Conservation (phyloP, 305 asterid genomes). For the Euphrasia arctica region DNA sequence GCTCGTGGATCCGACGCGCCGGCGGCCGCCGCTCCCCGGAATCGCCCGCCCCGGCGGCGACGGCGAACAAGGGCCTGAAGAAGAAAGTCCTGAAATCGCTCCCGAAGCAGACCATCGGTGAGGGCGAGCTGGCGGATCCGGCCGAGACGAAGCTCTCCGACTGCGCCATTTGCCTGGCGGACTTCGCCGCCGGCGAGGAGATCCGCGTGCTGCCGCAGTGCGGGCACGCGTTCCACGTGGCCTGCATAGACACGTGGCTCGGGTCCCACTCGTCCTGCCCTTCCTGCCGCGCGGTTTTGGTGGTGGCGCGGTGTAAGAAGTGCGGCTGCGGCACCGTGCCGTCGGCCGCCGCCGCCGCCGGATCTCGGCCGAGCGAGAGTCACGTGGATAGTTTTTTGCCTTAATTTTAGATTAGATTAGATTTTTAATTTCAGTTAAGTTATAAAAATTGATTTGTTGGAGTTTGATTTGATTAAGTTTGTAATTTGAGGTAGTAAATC, state of each 20-base stretch:
- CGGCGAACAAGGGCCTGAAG: conserved; percentile 57
- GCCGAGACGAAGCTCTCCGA: conserved; percentile 39
- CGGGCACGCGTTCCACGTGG: conserved; percentile 83
- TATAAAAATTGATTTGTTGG: neutral
- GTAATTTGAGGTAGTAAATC: too few relatives aligned
- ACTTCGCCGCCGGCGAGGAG: conserved; percentile 71
- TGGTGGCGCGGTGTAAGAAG: conserved; percentile 57
- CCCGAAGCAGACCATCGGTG: conserved; percentile 49
- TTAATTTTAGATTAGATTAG: conserved; percentile 16
- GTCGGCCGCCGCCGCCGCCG: conserved; percentile 30
- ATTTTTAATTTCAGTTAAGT: neutral
- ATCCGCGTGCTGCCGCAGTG: conserved; percentile 82
- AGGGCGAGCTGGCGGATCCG: conserved; percentile 27
- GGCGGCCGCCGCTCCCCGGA: conserved; percentile 14
- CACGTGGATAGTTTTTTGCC: conserved; percentile 38
- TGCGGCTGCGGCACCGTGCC: conserved; percentile 42
- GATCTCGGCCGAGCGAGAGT: conserved; percentile 29
- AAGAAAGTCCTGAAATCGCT: conserved; percentile 61
- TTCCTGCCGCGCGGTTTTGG: conserved; percentile 73
- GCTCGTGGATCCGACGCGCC: conserved; percentile 70
- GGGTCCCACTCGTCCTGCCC: conserved; percentile 86
- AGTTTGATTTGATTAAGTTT: too few relatives aligned
- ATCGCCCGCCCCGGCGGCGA: conserved; percentile 21
- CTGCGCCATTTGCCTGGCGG: conserved; percentile 85
- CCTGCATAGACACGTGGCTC: conserved; percentile 84